Conservation (phyloP, 2,329 filamentous ascomycete species). For the Mycogone perniciosa region DNA sequence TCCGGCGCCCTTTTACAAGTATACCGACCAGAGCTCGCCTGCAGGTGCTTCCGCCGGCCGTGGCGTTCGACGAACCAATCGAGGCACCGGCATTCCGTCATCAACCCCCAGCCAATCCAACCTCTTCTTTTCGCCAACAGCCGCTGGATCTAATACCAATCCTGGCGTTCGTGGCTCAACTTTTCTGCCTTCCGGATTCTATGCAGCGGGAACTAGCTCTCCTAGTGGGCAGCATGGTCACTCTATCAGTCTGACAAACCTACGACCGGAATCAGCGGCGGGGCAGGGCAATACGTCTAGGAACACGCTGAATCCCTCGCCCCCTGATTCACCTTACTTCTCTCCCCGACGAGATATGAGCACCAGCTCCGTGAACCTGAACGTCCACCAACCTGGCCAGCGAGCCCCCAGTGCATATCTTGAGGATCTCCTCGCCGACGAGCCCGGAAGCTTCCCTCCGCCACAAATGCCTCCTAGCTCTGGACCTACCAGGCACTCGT, state of each 20-base stretch:
- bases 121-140: conserved; percentile 94
- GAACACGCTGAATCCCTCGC: conserved; percentile 43
- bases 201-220: conserved; percentile 61
- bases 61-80: conserved; percentile 44
- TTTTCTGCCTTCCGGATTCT: conserved; percentile 90
- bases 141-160: conserved; percentile 52
- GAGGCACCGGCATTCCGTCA: conserved; percentile 44
- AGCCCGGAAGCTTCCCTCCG: conserved; percentile 48
- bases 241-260: conserved; percentile 55
- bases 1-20: conserved; percentile 58
- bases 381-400: conserved; percentile 50
- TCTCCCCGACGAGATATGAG: conserved; percentile 46
- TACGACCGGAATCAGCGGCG: conserved; percentile 52
- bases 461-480: conserved; percentile 28
- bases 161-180: conserved; percentile 61
- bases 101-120: conserved; percentile 58
- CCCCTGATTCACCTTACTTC: conserved; percentile 59
- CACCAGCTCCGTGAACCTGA: conserved; percentile 61
- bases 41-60: conserved; percentile 43
- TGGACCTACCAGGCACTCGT: background rate
- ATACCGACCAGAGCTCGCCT: conserved; percentile 52
- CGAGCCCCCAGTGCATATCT: conserved; percentile 83
- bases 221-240: conserved; percentile 41
- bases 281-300: conserved; percentile 39
- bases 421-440: conserved; percentile 81